A percentile compares a stretch with the other conserved stretches of the same genome.
phyloP scores from a whole-genome alignment of 805 yeast genomes.

The Suhomyces vadensis region DNA sequence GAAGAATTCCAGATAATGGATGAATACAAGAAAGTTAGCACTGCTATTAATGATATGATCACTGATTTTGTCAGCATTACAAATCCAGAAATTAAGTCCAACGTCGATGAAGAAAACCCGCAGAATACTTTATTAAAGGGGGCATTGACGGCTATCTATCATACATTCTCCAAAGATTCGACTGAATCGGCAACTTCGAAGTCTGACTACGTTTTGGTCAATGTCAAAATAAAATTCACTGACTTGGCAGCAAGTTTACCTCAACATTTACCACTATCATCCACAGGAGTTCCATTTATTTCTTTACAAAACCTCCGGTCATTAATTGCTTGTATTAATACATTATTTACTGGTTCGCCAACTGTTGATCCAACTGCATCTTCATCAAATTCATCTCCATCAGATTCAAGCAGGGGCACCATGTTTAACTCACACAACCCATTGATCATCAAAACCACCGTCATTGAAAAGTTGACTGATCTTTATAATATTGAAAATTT shows the following conservation, averaged over 20 bases:
- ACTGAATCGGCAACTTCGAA: conserved; percentile 1
- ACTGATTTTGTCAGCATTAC: conserved; percentile 26
- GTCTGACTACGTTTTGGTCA: conserved; percentile 62
- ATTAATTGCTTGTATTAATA: conserved; percentile 59
- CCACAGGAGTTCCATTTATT: conserved; percentile 55
- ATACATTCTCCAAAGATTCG: conserved; percentile 32
- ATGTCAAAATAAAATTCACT: conserved; percentile 62
- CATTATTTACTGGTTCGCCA: conserved; percentile 4
- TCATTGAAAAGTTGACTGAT: conserved; percentile 41
- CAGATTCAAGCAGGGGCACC: neutral
- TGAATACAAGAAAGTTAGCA: conserved; percentile 26
- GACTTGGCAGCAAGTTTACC: conserved; percentile 62
- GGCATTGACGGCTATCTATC: conserved; percentile 43
- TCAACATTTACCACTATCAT: conserved; percentile 47
- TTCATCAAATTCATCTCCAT: neutral
- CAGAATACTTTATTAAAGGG: conserved; percentile 32
- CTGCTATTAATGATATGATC: conserved; percentile 27
- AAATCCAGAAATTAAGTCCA: neutral
- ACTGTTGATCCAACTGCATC: conserved; percentile 1
- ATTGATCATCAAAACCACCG: conserved; percentile 39
- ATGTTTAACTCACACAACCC: conserved; percentile 19
- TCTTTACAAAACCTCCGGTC: conserved; percentile 61
- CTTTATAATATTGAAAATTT: conserved; percentile 37
- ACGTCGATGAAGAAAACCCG: conserved; percentile 2
- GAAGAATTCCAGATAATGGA: conserved; percentile 14